These are phyloP conservation scores for Penicillium arizonense DNA, from an alignment of 495 filamentous ascomycete genomes.

Conservation along the genomic window DNA sequence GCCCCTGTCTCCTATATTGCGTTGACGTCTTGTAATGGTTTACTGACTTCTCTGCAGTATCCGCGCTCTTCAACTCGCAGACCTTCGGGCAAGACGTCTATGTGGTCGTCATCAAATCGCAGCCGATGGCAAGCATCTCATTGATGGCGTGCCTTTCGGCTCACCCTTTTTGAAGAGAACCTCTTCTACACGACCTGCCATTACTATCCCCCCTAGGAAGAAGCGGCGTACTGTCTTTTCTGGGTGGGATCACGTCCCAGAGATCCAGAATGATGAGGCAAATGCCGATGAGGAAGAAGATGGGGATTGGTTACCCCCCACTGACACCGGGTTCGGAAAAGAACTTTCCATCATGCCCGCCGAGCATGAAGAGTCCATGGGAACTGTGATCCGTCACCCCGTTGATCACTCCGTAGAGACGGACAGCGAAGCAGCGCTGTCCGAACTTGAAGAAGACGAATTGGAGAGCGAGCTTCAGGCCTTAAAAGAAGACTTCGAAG, in stretches of 20 bases:
- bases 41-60: conserved; percentile 53
- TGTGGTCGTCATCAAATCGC: conserved; percentile 85
- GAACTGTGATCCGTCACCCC: conserved; percentile 41
- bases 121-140: conserved; percentile 72
- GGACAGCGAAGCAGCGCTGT: conserved; percentile 37
- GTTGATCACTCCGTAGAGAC: conserved; percentile 30
- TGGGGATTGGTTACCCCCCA: conserved; percentile 38
- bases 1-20: not conserved
- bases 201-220: conserved; percentile 77
- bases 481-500: conserved; percentile 42
- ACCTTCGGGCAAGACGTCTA: conserved; percentile 70
- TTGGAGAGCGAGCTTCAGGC: conserved; percentile 42
- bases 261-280: conserved; percentile 2
- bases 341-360: conserved; percentile 23
- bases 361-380: conserved; percentile 36
- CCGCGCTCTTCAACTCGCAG: conserved; percentile 71
- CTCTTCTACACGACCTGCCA: conserved; percentile 57
- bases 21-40: not conserved
- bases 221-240: conserved; percentile 53
- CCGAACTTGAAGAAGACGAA: conserved; percentile 40
- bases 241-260: conserved; percentile 28
- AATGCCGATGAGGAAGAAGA: conserved; percentile 32
- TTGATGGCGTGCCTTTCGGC: conserved; percentile 90
- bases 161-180: conserved; percentile 60
- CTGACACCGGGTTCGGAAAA: conserved; percentile 18